Conservation (phyloP, 1,284 basidiomycete genomes). For the Anthracocystis walkeri region DNA sequence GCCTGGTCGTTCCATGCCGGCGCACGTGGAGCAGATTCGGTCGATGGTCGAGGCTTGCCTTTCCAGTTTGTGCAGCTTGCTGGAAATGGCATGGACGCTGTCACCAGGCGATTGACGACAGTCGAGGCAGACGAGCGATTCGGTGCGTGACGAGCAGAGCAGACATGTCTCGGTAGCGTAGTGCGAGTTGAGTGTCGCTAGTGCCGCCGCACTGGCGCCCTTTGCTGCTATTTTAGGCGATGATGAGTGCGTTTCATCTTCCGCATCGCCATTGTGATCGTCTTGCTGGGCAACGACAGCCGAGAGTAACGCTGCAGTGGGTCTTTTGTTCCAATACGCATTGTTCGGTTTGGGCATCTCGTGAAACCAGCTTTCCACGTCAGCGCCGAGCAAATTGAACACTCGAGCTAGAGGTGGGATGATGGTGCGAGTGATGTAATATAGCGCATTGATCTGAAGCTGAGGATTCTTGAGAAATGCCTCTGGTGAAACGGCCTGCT, state of each 20-base stretch:
- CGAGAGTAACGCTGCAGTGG: slow-evolving; percentile 15
- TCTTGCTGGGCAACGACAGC: slow-evolving; percentile 20
- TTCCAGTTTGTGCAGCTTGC: slow-evolving; percentile 35
- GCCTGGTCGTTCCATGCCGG: slow-evolving; percentile 21
- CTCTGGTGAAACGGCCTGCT: slow-evolving; percentile 83
- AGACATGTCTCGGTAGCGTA: slow-evolving; percentile 81
- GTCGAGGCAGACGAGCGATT: slow-evolving; percentile 69
- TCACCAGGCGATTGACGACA: slow-evolving; percentile 33
- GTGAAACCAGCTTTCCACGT: slow-evolving; percentile 87
- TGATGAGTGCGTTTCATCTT: neutral
- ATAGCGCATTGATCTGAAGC: slow-evolving; percentile 81
- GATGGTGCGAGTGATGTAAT: slow-evolving; percentile 88
- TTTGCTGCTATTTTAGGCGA: slow-evolving; percentile 1
- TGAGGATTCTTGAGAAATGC: slow-evolving; percentile 80
- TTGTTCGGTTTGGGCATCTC: slow-evolving; percentile 77
- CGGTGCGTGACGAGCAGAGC: slow-evolving; percentile 76
- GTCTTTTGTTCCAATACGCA: slow-evolving; percentile 31
- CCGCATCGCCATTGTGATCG: neutral
- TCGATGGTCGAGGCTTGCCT: slow-evolving; percentile 34
- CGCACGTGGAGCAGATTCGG: slow-evolving; percentile 56
- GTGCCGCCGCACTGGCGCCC: slow-evolving; percentile 59
- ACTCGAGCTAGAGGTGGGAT: slow-evolving; percentile 90
- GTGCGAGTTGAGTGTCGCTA: slow-evolving; percentile 79
- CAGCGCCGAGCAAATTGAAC: slow-evolving; percentile 90
- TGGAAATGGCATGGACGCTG: slow-evolving; percentile 25